Evolutionary conservation across 2,329 filamentous ascomycete species (phyloP).

Genomic region (Penicillium sp.): DNA sequence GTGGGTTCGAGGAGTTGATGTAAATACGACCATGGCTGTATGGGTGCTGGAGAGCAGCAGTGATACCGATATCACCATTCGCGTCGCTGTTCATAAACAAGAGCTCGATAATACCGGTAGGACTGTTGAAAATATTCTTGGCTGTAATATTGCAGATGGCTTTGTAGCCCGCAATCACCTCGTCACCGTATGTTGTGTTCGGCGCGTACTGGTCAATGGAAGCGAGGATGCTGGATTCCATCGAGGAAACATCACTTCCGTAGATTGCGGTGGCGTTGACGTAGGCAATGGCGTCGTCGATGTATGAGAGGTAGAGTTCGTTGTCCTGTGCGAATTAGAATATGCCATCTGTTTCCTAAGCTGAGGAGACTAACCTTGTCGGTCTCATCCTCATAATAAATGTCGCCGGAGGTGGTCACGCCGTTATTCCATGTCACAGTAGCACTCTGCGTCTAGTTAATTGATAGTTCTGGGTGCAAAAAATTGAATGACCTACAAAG

Average conservation of each 20-base stretch:
- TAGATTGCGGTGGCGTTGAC: conserved; percentile 26
- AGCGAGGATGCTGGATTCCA: conserved; percentile 17
- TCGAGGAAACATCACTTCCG: conserved; percentile 9
- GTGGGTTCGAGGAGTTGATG: conserved; percentile 31
- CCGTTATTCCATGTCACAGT: conserved; percentile 31
- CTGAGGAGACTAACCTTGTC: conserved; percentile 23
- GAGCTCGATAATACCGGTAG: conserved; percentile 28
- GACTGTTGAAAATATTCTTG: conserved; percentile 23
- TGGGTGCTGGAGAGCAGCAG: conserved; percentile 31
- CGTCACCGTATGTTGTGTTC: conserved; percentile 25
- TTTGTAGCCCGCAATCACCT: conserved; percentile 28
- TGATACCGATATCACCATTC: conserved; percentile 29
- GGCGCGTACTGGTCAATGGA: conserved; percentile 19
- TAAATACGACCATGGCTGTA: conserved; percentile 32
- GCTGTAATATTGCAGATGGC: conserved; percentile 30
- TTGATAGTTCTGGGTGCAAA: background rate
- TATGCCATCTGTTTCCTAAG: no score
- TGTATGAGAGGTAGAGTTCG: conserved; percentile 28
- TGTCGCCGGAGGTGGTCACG: conserved; percentile 30
- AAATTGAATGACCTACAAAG: conserved; percentile 23
- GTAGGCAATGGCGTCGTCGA: conserved; percentile 30
- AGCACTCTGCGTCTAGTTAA: conserved; percentile 28
- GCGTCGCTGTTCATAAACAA: conserved; percentile 32
- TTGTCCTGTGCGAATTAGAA: conserved; percentile 21
- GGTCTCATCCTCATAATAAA: conserved; percentile 27